These are phyloP conservation scores for Discostella stelligera DNA, from an alignment of 352 stramenopile genomes.

Conservation along the genomic window DNA sequence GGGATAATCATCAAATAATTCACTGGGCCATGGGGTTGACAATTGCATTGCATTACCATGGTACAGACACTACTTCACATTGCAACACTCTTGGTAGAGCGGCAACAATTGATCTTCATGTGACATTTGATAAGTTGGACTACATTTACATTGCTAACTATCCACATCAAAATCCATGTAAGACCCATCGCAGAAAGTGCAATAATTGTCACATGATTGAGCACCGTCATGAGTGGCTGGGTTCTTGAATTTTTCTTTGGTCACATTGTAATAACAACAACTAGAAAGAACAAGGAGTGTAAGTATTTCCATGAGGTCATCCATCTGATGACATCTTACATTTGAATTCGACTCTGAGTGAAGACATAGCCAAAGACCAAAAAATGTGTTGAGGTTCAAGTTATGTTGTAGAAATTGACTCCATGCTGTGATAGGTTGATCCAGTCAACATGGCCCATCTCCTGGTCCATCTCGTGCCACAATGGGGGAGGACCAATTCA, in stretches of 20 bases:
- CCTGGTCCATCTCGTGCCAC: conserved; percentile 35
- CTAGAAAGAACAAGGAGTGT: conserved; percentile 4
- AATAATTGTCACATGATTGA: conserved; percentile 5
- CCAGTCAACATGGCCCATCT: conserved; percentile 26
- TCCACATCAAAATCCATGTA: neutral
- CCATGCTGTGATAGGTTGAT: neutral
- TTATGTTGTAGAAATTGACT: conserved; percentile 11
- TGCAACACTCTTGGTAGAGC: neutral
- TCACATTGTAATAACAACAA: conserved; percentile 19
- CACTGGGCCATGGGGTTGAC: neutral
- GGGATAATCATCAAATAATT: neutral
- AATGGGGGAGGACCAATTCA: neutral
- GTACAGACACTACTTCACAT: neutral
- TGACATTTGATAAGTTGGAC: neutral
- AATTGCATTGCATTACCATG: neutral
- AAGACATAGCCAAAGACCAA: conserved; percentile 15
- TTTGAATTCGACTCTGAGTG: neutral
- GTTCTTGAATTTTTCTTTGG: conserved; percentile 22
- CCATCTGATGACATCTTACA: neutral
- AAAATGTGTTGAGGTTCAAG: conserved; percentile 7
- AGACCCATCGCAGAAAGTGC: conserved; percentile 16
- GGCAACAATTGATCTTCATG: neutral
- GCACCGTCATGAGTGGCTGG: neutral
- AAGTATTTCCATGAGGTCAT: neutral
- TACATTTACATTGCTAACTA: neutral